Evolutionary conservation across 179 eudicot genomes (phyloP).

Genomic region (Vitellaria paradoxa): DNA sequence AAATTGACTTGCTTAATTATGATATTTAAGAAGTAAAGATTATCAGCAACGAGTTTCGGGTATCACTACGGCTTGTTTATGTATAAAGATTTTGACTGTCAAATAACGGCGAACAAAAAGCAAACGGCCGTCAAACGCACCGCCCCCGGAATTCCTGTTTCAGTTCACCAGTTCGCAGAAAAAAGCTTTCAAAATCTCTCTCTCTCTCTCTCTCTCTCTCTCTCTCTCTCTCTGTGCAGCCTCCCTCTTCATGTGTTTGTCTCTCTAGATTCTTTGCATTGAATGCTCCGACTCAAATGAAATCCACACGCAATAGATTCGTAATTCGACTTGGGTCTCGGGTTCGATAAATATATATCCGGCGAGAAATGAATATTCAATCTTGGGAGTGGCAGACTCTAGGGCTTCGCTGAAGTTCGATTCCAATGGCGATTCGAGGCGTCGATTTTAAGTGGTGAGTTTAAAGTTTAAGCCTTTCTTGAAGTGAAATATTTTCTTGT

Average conservation of each 20-base stretch:
- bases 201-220: not conserved
- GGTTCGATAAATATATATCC: not conserved
- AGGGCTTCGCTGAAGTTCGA: constrained; percentile 6
- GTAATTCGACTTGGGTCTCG: not conserved
- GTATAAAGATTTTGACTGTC: not conserved
- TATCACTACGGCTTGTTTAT: too few relatives aligned
- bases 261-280: not conserved
- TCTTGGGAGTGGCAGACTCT: not conserved
- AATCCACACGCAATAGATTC: not conserved
- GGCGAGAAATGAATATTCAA: not conserved
- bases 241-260: not conserved
- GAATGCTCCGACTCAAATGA: not conserved
- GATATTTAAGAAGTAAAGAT: too few relatives aligned
- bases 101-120: not conserved
- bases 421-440: constrained; percentile 69
- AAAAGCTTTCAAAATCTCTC: constrained; percentile 1
- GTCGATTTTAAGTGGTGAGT: constrained; percentile 63
- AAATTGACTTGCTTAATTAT: too few relatives aligned
- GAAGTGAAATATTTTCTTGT: too few relatives aligned
- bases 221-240: not conserved
- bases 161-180: not conserved
- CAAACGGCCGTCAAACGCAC: not conserved
- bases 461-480: too few relatives aligned
- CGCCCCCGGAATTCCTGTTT: not conserved
- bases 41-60: too few relatives aligned